Percentiles rank a stretch among this genome's conserved stretches.
Evolutionary conservation across 176 grass and related monocot genomes (phyloP).

Genomic region (Chloris gayana): DNA sequence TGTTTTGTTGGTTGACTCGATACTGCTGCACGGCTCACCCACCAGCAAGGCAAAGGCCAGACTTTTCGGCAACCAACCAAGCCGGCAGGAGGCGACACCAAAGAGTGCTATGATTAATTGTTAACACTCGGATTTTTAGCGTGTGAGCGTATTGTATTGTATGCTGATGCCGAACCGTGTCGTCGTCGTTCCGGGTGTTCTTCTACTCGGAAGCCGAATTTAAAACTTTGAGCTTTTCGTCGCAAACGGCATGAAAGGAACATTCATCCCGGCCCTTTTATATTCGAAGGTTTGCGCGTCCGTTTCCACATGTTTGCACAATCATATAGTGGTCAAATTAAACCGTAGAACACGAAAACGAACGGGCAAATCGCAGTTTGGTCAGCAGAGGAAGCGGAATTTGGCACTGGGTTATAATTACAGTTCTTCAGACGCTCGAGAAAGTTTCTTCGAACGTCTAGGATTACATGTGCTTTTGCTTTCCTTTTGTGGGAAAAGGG

Average conservation of each 20-base stretch:
- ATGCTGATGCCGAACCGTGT: neutral
- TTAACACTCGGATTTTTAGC: neutral
- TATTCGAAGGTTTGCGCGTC: neutral
- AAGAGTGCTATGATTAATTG: neutral
- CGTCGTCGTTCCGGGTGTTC: neutral
- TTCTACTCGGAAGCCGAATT: neutral
- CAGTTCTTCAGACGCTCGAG: constrained; percentile 39
- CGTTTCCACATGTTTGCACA: constrained; percentile 16
- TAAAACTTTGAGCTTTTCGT: constrained; percentile 8
- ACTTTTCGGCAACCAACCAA: constrained; percentile 31
- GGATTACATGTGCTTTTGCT: neutral
- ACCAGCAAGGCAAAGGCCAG: constrained; percentile 11
- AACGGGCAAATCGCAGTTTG: neutral
- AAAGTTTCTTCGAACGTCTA: constrained; percentile 39
- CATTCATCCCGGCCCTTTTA: constrained; percentile 9
- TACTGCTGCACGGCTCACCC: constrained; percentile 17
- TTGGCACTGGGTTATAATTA: constrained; percentile 31
- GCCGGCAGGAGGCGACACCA: neutral
- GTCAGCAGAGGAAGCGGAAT: constrained; percentile 15
- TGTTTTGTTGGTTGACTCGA: constrained; percentile 36
- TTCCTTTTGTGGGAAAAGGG: neutral
- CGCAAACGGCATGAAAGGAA: neutral
- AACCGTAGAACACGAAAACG: neutral
- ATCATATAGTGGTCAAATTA: constrained; percentile 3
- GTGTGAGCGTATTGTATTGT: neutral